A percentile compares a stretch with the other conserved stretches of the same genome.
phyloP scores from a whole-genome alignment of 352 stramenopile genomes.

The Lagenidium sp. region DNA sequence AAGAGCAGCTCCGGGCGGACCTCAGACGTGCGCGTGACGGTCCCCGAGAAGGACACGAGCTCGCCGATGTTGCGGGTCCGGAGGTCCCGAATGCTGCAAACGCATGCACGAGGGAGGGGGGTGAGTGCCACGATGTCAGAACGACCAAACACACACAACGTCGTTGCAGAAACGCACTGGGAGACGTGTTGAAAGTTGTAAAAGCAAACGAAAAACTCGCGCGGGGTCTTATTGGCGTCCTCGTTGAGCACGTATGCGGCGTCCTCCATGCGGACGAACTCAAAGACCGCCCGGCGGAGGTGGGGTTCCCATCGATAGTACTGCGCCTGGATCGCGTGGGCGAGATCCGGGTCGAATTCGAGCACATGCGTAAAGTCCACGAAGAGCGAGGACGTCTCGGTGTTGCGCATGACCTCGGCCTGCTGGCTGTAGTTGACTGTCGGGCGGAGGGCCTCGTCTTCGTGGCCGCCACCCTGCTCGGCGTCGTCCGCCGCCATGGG shows the following conservation, averaged over 20 bases:
- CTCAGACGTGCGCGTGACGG: conserved; percentile 96
- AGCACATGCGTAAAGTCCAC: conserved; percentile 83
- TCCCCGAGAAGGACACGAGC: conserved; percentile 91
- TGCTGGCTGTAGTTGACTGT: conserved; percentile 77
- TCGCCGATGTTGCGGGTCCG: conserved; percentile 90
- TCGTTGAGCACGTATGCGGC: conserved; percentile 70
- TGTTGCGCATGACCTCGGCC: conserved; percentile 80
- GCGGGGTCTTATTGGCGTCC: conserved; percentile 66
- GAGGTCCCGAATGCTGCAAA: conserved; percentile 85
- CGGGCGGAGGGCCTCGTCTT: neutral
- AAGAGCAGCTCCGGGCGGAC: conserved; percentile 96
- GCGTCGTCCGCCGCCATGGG: conserved; percentile 1
- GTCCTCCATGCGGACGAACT: conserved; percentile 73
- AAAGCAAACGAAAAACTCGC: conserved; percentile 86
- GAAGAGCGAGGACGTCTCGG: conserved; percentile 82
- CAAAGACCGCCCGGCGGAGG: conserved; percentile 58
- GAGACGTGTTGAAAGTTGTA: conserved; percentile 87
- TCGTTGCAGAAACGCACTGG: conserved; percentile 51
- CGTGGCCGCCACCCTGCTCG: conserved; percentile 4
- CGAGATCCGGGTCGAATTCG: conserved; percentile 74
- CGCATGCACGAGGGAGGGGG: conserved; percentile 2
- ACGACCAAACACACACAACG: too few relatives aligned
- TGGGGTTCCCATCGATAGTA: conserved; percentile 84
- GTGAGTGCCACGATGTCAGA: too few relatives aligned
- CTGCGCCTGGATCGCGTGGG: conserved; percentile 73